Base-by-base conservation (phyloP, 139 green algal species). In the Diplosphaera chodatii region DNA sequence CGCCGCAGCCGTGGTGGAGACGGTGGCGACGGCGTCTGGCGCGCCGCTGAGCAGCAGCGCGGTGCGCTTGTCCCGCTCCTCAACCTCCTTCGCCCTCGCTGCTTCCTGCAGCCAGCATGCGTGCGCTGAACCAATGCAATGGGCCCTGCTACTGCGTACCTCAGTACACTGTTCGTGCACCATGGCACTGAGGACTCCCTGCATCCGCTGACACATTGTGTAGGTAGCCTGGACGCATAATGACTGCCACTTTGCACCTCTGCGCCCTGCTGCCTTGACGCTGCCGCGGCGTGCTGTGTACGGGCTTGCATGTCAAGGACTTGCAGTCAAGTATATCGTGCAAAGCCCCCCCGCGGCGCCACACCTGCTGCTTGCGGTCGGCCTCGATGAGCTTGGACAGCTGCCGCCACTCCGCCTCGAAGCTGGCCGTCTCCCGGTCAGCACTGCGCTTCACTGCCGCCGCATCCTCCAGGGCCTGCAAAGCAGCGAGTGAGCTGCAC, bases 341-440 rank as follows among this genome's bases (percentile, higher is more conserved):
- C 31, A 69, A 6, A 48, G 21, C 25, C n/a, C n/a, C 27, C 27
- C 20, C 16, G 23, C 23, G 16, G 27, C 8, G 22, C 59, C 8
- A 32, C 59, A 81, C 75, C 82, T 77, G 63, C 31, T 86, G 76
- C 30, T 77, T 78, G 67, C 90, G 85, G 65, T 96, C 89, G 20
- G 89, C 74, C 67, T 96, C 89, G 59, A 97, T 94, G 66, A 96
- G 86, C 65, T 85, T 69, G 0, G 81, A 89, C 1, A 98, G 85
- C 70, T 95, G 82, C 33, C 73, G 55, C 92, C 89, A 96, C 73
- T 97, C 92, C 66, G 88, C 87, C 82, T 97, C 91, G 73, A 90
- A 93, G 16, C 74, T 80, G 40, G 82, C 78, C 72, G 92, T 86
- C 81, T 96, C 89, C 84, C 88, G 91, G 70, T 97, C 91, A 3